Percentiles rank a stretch among this genome's conserved stretches.
Evolutionary conservation across 495 filamentous ascomycete genomes (phyloP).

Genomic region (Tricharina praecox): DNA sequence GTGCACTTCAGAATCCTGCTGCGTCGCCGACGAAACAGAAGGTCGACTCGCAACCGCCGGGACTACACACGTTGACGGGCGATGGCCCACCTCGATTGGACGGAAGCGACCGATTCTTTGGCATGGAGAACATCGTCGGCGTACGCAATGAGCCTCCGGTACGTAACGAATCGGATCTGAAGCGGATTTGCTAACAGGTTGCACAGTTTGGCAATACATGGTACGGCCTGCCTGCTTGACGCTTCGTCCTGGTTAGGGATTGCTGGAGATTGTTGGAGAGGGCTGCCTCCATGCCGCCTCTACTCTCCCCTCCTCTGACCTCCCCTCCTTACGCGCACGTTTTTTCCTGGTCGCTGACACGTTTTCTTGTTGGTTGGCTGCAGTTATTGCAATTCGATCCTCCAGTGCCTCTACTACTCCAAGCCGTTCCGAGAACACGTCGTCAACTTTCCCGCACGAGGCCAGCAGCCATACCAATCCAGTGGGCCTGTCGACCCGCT

Average conservation of each 20-base stretch:
- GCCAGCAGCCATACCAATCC: constrained; percentile 33
- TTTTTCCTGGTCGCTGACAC: background rate
- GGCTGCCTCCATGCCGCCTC: no score
- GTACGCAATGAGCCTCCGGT: constrained; percentile 13
- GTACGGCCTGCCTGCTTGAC: constrained; percentile 32
- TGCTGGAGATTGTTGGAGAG: no score
- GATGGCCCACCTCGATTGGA: constrained; percentile 34
- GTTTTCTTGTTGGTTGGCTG: background rate
- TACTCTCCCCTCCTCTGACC: no score
- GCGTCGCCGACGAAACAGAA: constrained; percentile 21
- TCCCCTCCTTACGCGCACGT: no score
- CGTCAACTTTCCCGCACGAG: constrained; percentile 66
- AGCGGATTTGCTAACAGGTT: background rate
- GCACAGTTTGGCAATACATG: constrained; percentile 89
- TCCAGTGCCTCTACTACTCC: constrained; percentile 93
- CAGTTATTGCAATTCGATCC: constrained; percentile 94
- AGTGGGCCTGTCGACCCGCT: constrained; percentile 33
- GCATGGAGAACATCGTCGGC: constrained; percentile 75
- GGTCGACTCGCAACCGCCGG: constrained; percentile 12
- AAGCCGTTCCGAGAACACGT: constrained; percentile 89
- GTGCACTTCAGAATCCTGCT: constrained; percentile 11
- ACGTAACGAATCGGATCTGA: background rate
- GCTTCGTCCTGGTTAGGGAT: no score
- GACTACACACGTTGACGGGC: constrained; percentile 12
- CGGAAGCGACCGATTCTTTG: constrained; percentile 96